A percentile compares a stretch with the other conserved stretches of the same genome.
Conservation (phyloP, 108 stramenopile species). For the Cyclotella kingstonii region DNA sequence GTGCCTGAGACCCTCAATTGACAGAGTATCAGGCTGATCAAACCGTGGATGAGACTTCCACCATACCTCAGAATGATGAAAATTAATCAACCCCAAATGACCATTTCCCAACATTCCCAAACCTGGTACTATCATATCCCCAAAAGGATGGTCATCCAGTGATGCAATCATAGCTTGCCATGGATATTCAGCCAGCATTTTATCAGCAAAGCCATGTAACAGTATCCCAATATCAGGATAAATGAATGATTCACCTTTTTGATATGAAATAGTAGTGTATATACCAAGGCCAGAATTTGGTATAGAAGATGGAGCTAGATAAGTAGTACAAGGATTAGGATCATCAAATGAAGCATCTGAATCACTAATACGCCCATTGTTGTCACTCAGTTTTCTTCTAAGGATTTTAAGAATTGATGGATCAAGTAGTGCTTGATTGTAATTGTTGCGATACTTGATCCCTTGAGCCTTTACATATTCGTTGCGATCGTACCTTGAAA, state of each 20-base stretch:
- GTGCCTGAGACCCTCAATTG: neutral
- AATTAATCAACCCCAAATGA: slow-evolving; percentile 55
- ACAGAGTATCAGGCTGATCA: slow-evolving; percentile 14
- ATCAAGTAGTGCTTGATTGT: neutral
- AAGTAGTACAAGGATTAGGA: slow-evolving; percentile 47
- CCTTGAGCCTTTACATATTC: neutral
- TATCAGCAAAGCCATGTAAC: slow-evolving; percentile 2
- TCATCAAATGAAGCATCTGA: neutral
- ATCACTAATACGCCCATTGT: neutral
- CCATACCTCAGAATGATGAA: neutral
- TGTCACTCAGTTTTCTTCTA: neutral
- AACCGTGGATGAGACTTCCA: neutral
- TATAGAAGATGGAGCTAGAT: slow-evolving; percentile 64
- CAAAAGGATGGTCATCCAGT: no score
- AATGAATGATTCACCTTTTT: neutral
- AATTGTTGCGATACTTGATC: no score
- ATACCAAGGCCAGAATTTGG: slow-evolving; percentile 68
- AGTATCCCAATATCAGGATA: slow-evolving; percentile 35
- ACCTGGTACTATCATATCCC: no score
- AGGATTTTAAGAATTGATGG: neutral
- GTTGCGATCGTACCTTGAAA: no score
- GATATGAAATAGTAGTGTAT: slow-evolving; percentile 46
- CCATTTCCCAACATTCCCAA: slow-evolving; percentile 58
- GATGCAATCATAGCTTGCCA: slow-evolving; percentile 5
- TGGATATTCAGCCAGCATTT: slow-evolving; percentile 15